These are phyloP conservation scores for Phytophthora lateralis DNA, from an alignment of 352 stramenopile species.

Conservation along the genomic window DNA sequence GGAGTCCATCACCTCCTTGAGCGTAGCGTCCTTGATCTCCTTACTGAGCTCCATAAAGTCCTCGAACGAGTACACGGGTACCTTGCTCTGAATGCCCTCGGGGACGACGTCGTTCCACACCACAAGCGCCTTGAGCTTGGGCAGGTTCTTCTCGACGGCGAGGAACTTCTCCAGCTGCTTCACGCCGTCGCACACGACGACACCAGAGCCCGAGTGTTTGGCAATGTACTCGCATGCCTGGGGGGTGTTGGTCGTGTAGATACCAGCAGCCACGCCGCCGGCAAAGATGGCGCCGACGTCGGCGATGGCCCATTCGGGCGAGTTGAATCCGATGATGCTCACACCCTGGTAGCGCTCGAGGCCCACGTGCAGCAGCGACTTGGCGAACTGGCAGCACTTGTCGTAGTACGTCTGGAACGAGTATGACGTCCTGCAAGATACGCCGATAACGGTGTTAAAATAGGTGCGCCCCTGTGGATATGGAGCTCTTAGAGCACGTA, in stretches of 20 bases:
- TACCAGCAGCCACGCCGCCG: slow-evolving; percentile 91
- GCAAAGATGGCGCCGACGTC: slow-evolving; percentile 94
- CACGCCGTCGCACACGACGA: slow-evolving; percentile 94
- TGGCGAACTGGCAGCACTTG: slow-evolving; percentile 77
- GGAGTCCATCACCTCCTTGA: slow-evolving; percentile 76
- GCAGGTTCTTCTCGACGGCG: slow-evolving; percentile 83
- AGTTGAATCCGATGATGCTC: slow-evolving; percentile 92
- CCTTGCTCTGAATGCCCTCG: slow-evolving; percentile 62
- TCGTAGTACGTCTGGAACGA: slow-evolving; percentile 85
- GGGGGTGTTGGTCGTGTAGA: slow-evolving; percentile 96
- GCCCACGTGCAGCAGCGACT: slow-evolving; percentile 74
- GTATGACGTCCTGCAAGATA: slow-evolving; percentile 50
- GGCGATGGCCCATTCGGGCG: slow-evolving; percentile 93
- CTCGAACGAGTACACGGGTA: slow-evolving; percentile 81
- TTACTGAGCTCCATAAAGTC: slow-evolving; percentile 82
- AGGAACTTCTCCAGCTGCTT: slow-evolving; percentile 95
- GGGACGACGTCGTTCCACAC: slow-evolving; percentile 90
- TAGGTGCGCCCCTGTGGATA: not conserved
- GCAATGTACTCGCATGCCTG: slow-evolving; percentile 93
- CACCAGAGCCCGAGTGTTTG: slow-evolving; percentile 91
- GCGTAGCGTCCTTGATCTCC: slow-evolving; percentile 60
- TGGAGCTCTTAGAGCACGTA: slow-evolving; percentile 25
- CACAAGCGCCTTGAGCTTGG: slow-evolving; percentile 94
- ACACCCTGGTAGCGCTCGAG: slow-evolving; percentile 80
- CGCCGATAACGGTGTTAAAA: slow-evolving; percentile 1